phyloP scores from a whole-genome alignment of 2,329 filamentous ascomycete genomes.

The Didymella keratinophila region DNA sequence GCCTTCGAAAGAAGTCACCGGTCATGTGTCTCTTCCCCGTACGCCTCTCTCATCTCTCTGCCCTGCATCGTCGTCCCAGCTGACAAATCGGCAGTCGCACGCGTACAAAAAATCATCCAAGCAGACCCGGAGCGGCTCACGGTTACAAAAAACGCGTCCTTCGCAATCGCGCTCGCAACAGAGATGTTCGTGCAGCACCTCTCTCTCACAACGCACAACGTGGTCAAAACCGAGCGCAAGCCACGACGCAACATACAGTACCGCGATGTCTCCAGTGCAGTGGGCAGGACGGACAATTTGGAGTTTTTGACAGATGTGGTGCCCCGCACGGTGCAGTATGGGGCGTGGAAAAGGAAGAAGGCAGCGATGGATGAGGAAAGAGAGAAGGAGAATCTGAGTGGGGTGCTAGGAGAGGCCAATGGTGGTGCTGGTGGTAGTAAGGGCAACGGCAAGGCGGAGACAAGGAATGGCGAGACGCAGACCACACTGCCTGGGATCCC shows the following conservation, averaged over 20 bases:
- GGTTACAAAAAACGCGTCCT: conserved; percentile 90
- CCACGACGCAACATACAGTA: conserved; percentile 95
- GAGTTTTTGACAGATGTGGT: conserved; percentile 94
- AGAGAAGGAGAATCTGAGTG: conserved; percentile 46
- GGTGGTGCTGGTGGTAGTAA: not conserved
- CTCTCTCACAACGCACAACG: conserved; percentile 81
- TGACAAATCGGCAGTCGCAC: conserved; percentile 70
- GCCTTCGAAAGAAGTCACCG: conserved; percentile 81
- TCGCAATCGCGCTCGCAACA: conserved; percentile 90
- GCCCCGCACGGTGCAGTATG: conserved; percentile 83
- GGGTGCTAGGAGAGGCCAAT: not conserved
- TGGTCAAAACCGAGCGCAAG: conserved; percentile 90
- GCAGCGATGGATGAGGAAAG: conserved; percentile 48
- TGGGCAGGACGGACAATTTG: conserved; percentile 88
- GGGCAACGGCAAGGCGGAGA: conserved; percentile 7
- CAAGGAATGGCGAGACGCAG: not conserved
- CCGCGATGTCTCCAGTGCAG: conserved; percentile 87
- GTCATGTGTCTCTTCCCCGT: conserved; percentile 86
- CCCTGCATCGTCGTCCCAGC: conserved; percentile 1
- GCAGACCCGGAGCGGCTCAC: conserved; percentile 81
- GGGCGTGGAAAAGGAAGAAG: conserved; percentile 73
- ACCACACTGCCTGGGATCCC: conserved; percentile 2
- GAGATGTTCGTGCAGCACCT: conserved; percentile 97
- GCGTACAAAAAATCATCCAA: conserved; percentile 94
- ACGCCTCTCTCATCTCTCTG: conserved; percentile 50